phyloP scores from a whole-genome alignment of 257 asterid genomes.

The Prunella vulgaris region DNA sequence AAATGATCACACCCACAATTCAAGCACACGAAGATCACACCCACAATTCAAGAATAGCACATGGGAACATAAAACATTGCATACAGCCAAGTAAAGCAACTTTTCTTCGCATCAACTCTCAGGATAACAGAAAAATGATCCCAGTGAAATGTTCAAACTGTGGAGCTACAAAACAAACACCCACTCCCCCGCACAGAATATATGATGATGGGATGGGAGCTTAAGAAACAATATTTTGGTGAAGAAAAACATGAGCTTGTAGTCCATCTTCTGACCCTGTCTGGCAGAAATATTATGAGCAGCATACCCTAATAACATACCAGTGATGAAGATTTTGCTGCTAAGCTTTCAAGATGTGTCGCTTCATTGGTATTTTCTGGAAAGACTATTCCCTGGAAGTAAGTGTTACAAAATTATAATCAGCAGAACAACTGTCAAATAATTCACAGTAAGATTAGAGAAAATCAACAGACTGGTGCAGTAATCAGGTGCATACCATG shows the following conservation, averaged over 20 bases:
- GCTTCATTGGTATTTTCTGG: constrained; percentile 48
- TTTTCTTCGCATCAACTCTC: constrained; percentile 8
- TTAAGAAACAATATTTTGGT: neutral
- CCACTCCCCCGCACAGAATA: neutral
- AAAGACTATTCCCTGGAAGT: constrained; percentile 57
- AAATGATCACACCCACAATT: constrained; percentile 2
- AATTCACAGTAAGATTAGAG: constrained; percentile 1
- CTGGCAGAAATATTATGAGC: constrained; percentile 11
- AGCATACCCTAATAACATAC: constrained; percentile 35
- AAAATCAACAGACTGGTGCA: constrained; percentile 19
- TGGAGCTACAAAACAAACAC: neutral
- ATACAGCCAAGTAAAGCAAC: constrained; percentile 4
- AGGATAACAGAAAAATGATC: neutral
- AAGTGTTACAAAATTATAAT: constrained; percentile 8
- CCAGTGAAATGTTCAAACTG: neutral
- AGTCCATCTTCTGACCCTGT: neutral
- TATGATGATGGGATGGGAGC: neutral
- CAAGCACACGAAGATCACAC: constrained; percentile 5
- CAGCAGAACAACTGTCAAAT: constrained; percentile 14
- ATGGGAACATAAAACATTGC: neutral
- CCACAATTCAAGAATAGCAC: constrained; percentile 12
- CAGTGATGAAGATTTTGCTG: constrained; percentile 69
- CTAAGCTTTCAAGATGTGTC: constrained; percentile 57
- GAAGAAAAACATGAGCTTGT: neutral
- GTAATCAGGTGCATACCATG: constrained; percentile 45